Evolutionary conservation across 441 rosid species (phyloP).

Genomic region (Arabidopsis hybrid): DNA sequence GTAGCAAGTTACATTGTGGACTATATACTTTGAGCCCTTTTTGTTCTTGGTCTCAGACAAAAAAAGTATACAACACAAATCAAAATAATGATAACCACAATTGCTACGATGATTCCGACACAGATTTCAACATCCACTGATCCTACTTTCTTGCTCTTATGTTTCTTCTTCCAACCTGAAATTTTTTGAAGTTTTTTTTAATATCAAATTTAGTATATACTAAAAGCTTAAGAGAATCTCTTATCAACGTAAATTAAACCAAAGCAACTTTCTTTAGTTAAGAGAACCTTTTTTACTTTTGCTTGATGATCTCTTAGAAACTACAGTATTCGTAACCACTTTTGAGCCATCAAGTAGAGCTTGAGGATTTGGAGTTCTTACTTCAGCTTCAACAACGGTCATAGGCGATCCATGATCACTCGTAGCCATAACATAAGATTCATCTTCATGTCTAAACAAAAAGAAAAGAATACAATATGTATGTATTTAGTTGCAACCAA

Average conservation of each 20-base stretch:
- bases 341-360: slow-evolving; percentile 2
- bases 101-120: not conserved
- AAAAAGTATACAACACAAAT: not conserved
- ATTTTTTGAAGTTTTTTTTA: not conserved
- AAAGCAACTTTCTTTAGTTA: not conserved
- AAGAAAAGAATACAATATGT: not conserved
- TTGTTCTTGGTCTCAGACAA: not conserved
- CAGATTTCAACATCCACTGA: not conserved
- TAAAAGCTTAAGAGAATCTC: not conserved
- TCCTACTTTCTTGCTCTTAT: not conserved
- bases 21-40: slow-evolving; percentile 13
- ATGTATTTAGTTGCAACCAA: not conserved
- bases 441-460: slow-evolving; percentile 23
- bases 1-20: slow-evolving; percentile 23
- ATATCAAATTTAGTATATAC: not conserved
- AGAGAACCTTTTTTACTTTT: not conserved
- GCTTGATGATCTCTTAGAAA: slow-evolving; percentile 9
- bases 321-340: slow-evolving; percentile 3
- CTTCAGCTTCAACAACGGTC: not conserved
- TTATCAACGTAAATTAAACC: not conserved
- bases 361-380: slow-evolving; percentile 8
- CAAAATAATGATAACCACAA: slow-evolving; percentile 15
- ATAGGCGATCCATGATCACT: not conserved
- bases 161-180: slow-evolving; percentile 20
- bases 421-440: slow-evolving; percentile 10